Evolutionary conservation across 2,329 filamentous ascomycete genomes (phyloP), one percentile per base, ranked within the genome.

Genomic region (Neonectria coccinea): DNA sequence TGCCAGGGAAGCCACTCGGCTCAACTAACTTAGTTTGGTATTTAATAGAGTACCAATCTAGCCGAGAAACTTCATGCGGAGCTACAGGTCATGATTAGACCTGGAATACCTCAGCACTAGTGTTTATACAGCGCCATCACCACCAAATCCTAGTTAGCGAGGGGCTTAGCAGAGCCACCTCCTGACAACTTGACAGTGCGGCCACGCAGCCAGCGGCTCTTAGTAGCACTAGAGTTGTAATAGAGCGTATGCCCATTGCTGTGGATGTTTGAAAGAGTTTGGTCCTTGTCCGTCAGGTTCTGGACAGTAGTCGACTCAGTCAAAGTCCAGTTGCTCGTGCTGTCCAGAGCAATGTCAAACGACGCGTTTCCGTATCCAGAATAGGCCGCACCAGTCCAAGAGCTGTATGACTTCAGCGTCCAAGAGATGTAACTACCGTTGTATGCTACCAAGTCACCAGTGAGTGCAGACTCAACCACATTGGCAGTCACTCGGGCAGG

Each of bases 121-220:
- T 51, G 10, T 45, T 31, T 7, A 20, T 31, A 51, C 59, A 62
- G 44, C 10, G 9, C 54, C 54, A 31, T n/a, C 27, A 50, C 41
- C 55, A 31, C 48, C 42, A 33, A 12, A 58, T 39, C 60, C 45
- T 63, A 63, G 22, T 7, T 27, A 2, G 50, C 54, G 25, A 63
- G 54, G 6, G 60, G 60, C 50, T 63, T 33, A n/a, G 60, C 60
- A 58, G 36, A 36, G n/a, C 60, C 60, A 27, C 60, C 55, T 5
- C 60, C 55, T 10, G 10, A 11, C 41, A 63, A 41, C 8, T 42
- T 50, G 18, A 63, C 47, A 25, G 60, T 55, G 18, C 39, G 36
- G 31, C 60, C 60, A 14, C 45, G 18, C 27, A 63, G 60, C 60
- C 60, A 63, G 42, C 60, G 60, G 55, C 53, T 63, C 60, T 58